Evolutionary conservation across 805 yeast genomes (phyloP).

Genomic region (Sugiyamaella smithiae): DNA sequence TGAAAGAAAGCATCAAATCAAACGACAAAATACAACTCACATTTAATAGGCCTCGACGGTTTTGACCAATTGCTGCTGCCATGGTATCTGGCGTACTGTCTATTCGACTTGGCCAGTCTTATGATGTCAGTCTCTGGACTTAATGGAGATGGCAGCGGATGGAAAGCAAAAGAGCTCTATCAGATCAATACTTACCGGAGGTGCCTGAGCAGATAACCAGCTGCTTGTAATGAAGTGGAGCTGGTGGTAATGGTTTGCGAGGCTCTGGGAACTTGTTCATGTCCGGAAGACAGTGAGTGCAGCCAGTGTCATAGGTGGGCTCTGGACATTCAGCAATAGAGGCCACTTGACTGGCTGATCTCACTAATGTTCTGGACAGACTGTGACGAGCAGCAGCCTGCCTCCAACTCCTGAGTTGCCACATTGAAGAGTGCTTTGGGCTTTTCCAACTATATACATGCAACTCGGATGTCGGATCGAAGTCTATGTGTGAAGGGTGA

Average conservation of each 20-base stretch:
- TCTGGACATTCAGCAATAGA: slow-evolving; percentile 42
- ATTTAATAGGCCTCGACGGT: slow-evolving; percentile 25
- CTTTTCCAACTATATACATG: too few species aligned
- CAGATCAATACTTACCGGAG: slow-evolving; percentile 27
- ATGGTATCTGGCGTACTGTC: slow-evolving; percentile 48
- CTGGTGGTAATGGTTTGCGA: slow-evolving; percentile 43
- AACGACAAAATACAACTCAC: slow-evolving; percentile 2
- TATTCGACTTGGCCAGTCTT: slow-evolving; percentile 43
- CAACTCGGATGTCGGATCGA: too few species aligned
- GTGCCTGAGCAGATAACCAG: slow-evolving; percentile 51
- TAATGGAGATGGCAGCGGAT: too few species aligned
- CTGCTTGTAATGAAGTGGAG: slow-evolving; percentile 54
- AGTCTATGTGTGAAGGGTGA: too few species aligned
- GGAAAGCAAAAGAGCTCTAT: too few species aligned
- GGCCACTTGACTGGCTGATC: too few species aligned
- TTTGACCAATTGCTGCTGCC: slow-evolving; percentile 34
- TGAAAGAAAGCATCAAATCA: too few species aligned
- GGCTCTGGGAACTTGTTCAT: slow-evolving; percentile 37
- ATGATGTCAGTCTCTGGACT: too few species aligned
- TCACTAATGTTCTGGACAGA: background rate
- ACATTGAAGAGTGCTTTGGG: too few species aligned
- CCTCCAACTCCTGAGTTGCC: too few species aligned
- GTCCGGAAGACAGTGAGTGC: slow-evolving; percentile 56
- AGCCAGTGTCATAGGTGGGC: slow-evolving; percentile 56
- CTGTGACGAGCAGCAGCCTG: background rate